Evolutionary conservation across 768 basidiomycete species (phyloP), one percentile per base, ranked within the genome.

Genomic region (Lyophyllum decastes): DNA sequence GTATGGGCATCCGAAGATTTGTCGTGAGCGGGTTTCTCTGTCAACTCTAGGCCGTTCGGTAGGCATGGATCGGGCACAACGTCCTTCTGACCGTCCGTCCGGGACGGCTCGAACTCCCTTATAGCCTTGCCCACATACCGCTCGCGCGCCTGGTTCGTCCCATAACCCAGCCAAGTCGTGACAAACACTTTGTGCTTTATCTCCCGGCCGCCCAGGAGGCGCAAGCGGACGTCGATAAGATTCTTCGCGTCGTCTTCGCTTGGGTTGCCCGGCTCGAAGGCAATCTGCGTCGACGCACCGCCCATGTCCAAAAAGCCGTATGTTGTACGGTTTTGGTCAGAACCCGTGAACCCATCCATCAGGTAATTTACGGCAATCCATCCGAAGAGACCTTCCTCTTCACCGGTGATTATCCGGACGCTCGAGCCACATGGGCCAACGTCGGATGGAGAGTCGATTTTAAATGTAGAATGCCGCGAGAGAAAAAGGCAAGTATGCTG

Each of bases 301-400:
- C 97, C 97, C 97, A 98, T 99, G 70, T 99, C 97, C 62, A 99
- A 78, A 72, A 99, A 99, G 5, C 97, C 97, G 67, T 94, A 98
- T 4, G 96, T 98, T 19, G 93, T 92, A 49, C 80, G 82, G 69
- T 85, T 80, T 51, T 82, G 69, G 52, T 71, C 75, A 0, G 73
- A 71, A 10, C 80, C 80, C 8, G 78, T 78, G 67, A 99, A 99
- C 1, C 95, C 96, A 67, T 98, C 92, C 93, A 98, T 95, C 49
- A 98, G 87, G 71, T 99, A 98, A 73, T 98, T 99, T 65, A 98
- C 94, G 0, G 95, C 95, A 55, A 99, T 94, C 97, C 97, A 99
- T 0, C 97, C 97, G 72, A 95, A 98, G 43, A 98, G 76, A 0
- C 97, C 97, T 68, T 99, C 97, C 73, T 99, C 97, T 73, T 98